Percentiles rank a stretch among this genome's conserved stretches.
Evolutionary conservation across 495 filamentous ascomycete species (phyloP).

Genomic region (Pyrenula massariospora): DNA sequence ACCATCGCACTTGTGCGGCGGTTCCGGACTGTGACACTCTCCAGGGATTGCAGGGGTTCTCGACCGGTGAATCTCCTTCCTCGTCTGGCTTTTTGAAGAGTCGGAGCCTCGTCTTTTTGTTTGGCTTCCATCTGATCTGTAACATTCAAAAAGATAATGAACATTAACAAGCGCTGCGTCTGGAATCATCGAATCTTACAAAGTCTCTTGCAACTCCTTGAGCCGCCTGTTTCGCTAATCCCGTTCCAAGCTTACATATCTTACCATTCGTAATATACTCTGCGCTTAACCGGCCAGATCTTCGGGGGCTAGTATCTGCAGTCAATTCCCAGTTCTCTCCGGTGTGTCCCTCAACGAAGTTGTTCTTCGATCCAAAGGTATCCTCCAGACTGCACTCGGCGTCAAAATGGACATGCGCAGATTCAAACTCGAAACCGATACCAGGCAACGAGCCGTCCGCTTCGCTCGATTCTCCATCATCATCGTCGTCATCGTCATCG

Average conservation of each 20-base stretch:
- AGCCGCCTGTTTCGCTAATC: slow-evolving; percentile 4
- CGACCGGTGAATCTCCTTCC: neutral
- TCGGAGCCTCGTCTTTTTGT: slow-evolving; percentile 3
- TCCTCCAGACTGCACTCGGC: slow-evolving; percentile 2
- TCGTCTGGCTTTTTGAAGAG: slow-evolving; percentile 1
- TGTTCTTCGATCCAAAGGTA: slow-evolving; percentile 5
- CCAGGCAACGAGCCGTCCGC: neutral
- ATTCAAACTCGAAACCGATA: slow-evolving; percentile 9
- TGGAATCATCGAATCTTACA: slow-evolving; percentile 6
- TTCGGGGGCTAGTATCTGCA: slow-evolving; percentile 2
- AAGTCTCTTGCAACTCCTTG: slow-evolving; percentile 6
- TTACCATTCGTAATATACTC: slow-evolving; percentile 11
- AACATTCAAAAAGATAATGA: slow-evolving; percentile 1
- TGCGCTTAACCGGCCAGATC: neutral
- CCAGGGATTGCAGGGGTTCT: slow-evolving; percentile 6
- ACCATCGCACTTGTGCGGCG: slow-evolving; percentile 1
- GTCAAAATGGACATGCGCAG: slow-evolving; percentile 2
- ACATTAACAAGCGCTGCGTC: neutral
- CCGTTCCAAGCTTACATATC: slow-evolving; percentile 7
- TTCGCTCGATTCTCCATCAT: neutral
- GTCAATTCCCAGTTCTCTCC: slow-evolving; percentile 6
- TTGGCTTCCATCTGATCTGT: slow-evolving; percentile 5
- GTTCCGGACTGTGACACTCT: neutral
- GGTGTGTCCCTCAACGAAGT: neutral
- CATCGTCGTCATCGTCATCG: too few relatives aligned